Conservation (phyloP, 1,284 basidiomycete species). For the Lentinula novae-zelandiae region DNA sequence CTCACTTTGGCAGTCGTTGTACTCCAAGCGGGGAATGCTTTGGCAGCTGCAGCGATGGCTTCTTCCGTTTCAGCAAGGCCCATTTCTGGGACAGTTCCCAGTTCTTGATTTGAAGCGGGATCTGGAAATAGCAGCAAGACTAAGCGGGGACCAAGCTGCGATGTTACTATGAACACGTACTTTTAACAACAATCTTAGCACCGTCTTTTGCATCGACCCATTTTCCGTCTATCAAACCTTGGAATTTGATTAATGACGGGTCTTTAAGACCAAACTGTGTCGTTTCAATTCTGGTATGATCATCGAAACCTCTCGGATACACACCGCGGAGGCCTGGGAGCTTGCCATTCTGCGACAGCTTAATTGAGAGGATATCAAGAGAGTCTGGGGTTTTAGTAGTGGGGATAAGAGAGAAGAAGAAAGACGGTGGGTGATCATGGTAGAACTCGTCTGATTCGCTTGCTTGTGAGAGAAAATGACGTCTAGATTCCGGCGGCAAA, state of each 20-base stretch:
- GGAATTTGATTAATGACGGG: slow-evolving; percentile 65
- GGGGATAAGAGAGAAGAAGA: not conserved
- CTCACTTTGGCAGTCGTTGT: slow-evolving; percentile 76
- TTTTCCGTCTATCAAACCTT: slow-evolving; percentile 79
- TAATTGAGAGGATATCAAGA: slow-evolving; percentile 1
- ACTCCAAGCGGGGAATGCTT: slow-evolving; percentile 79
- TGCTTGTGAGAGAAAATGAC: not conserved
- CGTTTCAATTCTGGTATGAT: not conserved
- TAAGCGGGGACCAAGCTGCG: not conserved
- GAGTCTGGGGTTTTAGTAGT: not conserved
- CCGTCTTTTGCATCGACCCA: slow-evolving; percentile 79
- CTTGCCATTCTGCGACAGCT: slow-evolving; percentile 38
- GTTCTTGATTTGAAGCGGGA: slow-evolving; percentile 76
- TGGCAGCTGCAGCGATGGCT: slow-evolving; percentile 75
- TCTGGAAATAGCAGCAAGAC: slow-evolving; percentile 41
- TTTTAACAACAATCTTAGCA: slow-evolving; percentile 69
- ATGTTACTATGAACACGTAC: slow-evolving; percentile 41
- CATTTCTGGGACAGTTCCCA: slow-evolving; percentile 87
- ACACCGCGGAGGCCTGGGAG: slow-evolving; percentile 34
- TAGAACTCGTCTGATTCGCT: not conserved
- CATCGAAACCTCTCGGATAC: slow-evolving; percentile 14
- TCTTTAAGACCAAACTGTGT: slow-evolving; percentile 74
- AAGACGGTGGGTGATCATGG: not conserved
- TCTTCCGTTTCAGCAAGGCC: slow-evolving; percentile 74
- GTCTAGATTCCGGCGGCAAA: not conserved